These are phyloP conservation scores for Leishmania tropica DNA, from an alignment of 208 protist genomes.

Conservation along the genomic window DNA sequence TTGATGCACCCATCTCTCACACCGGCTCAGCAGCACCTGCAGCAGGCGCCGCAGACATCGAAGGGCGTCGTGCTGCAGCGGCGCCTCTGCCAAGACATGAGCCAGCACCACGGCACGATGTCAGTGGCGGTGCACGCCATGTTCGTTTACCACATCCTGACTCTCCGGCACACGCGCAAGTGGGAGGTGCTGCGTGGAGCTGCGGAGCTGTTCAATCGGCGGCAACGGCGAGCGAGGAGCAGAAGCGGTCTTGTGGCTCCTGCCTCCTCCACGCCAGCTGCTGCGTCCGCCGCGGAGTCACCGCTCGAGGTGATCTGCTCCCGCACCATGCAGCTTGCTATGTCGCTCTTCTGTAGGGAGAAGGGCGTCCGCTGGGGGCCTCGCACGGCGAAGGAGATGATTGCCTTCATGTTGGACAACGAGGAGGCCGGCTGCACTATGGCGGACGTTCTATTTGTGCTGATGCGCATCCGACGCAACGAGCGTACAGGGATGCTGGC, in stretches of 20 bases:
- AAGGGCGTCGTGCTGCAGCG: conserved; percentile 78
- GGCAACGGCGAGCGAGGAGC: neutral
- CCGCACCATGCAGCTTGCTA: conserved; percentile 64
- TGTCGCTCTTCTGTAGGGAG: conserved; percentile 61
- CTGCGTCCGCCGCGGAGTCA: conserved; percentile 9
- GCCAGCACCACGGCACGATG: conserved; percentile 28
- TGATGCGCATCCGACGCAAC: conserved; percentile 63
- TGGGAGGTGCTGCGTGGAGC: conserved; percentile 76
- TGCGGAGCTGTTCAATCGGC: conserved; percentile 11
- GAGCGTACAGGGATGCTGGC: conserved; percentile 42
- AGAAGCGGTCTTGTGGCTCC: neutral
- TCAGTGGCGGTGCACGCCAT: conserved; percentile 76
- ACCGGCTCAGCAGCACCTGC: conserved; percentile 32
- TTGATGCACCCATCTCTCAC: conserved; percentile 79
- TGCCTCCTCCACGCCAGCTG: neutral
- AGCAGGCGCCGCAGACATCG: conserved; percentile 37
- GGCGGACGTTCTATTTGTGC: conserved; percentile 56
- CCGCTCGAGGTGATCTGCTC: conserved; percentile 30
- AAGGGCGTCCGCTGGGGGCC: conserved; percentile 78
- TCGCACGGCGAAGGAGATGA: conserved; percentile 58
- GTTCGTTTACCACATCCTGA: conserved; percentile 82
- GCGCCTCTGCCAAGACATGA: conserved; percentile 55
- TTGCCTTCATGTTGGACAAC: conserved; percentile 27
- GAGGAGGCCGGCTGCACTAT: conserved; percentile 15
- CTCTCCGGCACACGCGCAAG: conserved; percentile 70